Evolutionary conservation across 257 asterid species (phyloP), one percentile per base, ranked within the genome.

Genomic region (Capsicum rhomboideum): DNA sequence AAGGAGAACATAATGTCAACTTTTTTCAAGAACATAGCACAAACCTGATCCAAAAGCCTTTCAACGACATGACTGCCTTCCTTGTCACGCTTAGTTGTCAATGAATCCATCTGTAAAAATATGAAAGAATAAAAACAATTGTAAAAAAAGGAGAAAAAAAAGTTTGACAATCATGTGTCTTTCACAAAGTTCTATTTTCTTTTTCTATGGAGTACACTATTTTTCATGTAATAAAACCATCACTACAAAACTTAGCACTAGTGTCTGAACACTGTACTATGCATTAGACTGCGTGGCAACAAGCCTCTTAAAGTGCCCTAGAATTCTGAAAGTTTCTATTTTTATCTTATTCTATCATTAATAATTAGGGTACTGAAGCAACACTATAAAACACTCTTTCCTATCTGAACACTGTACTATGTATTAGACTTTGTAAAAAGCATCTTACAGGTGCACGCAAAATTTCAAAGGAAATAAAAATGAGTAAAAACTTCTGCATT

Each of bases 31-130:
- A 34, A 79, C 23, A 17, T 31, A 1, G 7, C n/a, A 26, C 64
- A 80, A 83, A 90, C 98, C 95, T 92, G 97, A 85, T 89, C 91
- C 93, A 93, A 80, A 78, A 93, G 86, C 78, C 96, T 88, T 84
- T 91, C 98, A 71, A 92, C 93, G 26, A 94, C 94, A 91, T 88
- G 85, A 61, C 94, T 94, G 83, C 97, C 98, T 88, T 92, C 97
- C 85, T 89, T 85, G 77, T 94, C 95, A 56, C 95, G 97, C 83
- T 87, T 86, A 18, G 92, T 89, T 18, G 98, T 91, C 88, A 94
- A 87, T 75, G 96, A 93, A 91, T 93, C 99, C 78, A 95, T 91
- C 98, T 93, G 87, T 26, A 42, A 61, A 49, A 54, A 61, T 46
- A 69, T 16, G 18, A 80, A 69, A 59, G 11, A 20, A 10, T 42